These are phyloP conservation scores for Sophora flavescens DNA, from an alignment of 306 rosid genomes.

Conservation along the genomic window DNA sequence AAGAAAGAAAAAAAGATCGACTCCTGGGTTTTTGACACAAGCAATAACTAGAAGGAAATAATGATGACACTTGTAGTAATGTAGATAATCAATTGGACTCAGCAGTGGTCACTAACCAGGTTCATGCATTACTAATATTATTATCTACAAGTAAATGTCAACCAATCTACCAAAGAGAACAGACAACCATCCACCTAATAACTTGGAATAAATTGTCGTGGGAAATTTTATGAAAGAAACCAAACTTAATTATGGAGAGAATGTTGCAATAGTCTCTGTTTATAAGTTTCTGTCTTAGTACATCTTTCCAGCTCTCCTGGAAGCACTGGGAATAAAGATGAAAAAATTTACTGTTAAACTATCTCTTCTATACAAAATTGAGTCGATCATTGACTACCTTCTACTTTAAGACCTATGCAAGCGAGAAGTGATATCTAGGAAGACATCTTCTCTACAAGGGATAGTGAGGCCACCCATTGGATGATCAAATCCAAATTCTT, in stretches of 20 bases:
- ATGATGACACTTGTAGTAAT: not conserved
- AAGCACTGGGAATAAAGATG: not conserved
- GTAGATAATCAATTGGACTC: not conserved
- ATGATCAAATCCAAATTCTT: slow-evolving; percentile 60
- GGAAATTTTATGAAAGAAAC: not conserved
- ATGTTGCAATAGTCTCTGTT: not conserved
- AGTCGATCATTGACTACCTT: not conserved
- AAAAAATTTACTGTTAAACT: not conserved
- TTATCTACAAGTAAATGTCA: not conserved
- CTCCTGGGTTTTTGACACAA: not conserved
- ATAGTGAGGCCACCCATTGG: slow-evolving; percentile 57
- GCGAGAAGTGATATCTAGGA: slow-evolving; percentile 43
- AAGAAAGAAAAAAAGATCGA: not conserved
- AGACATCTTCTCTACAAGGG: slow-evolving; percentile 52
- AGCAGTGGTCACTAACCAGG: not conserved
- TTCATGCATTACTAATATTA: not conserved
- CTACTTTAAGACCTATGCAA: not conserved
- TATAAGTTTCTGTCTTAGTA: not conserved
- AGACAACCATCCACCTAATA: not conserved
- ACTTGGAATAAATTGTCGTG: slow-evolving; percentile 42
- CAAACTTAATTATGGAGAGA: not conserved
- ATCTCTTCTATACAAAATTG: not conserved
- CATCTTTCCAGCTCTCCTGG: not conserved
- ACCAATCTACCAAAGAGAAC: not conserved
- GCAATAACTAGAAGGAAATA: slow-evolving; percentile 2